Percentiles rank a stretch among this genome's conserved stretches.
Evolutionary conservation across 1,139 yeast species (phyloP).

Genomic region (Geotrichum fermentans): DNA sequence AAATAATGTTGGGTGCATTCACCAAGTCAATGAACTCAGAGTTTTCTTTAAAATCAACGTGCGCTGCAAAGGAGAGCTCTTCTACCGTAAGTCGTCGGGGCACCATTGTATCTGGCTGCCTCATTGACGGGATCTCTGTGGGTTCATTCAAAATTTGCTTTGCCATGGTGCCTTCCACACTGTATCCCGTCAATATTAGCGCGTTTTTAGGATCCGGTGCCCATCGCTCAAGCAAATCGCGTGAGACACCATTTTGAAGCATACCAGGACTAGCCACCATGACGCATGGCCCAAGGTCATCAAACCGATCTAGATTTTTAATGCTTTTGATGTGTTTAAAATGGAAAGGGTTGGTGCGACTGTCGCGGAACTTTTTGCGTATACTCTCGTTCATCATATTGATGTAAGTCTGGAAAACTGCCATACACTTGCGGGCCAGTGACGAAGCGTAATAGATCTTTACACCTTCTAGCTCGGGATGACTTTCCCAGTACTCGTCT

Average conservation of each 20-base stretch:
- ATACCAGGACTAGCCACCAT: constrained; percentile 97
- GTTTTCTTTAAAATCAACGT: constrained; percentile 93
- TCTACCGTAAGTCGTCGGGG: constrained; percentile 89
- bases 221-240: constrained; percentile 91
- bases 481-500: constrained; percentile 89
- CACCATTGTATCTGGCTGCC: constrained; percentile 73
- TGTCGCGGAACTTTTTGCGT: constrained; percentile 69
- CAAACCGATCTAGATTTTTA: constrained; percentile 74
- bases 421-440: constrained; percentile 92
- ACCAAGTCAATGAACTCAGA: constrained; percentile 84
- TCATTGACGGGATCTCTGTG: constrained; percentile 71
- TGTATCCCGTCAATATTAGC: constrained; percentile 87
- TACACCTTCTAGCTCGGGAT: constrained; percentile 75
- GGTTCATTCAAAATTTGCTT: constrained; percentile 86
- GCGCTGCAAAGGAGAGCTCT: constrained; percentile 97
- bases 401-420: constrained; percentile 93
- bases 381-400: constrained; percentile 95
- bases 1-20: constrained; percentile 68
- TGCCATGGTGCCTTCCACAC: constrained; percentile 98
- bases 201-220: constrained; percentile 93
- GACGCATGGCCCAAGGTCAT: constrained; percentile 93
- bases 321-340: constrained; percentile 81
- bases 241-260: constrained; percentile 92
- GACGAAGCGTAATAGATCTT: constrained; percentile 89
- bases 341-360: constrained; percentile 78